phyloP scores from a whole-genome alignment of 306 rosid genomes.

The Quercus alba region DNA sequence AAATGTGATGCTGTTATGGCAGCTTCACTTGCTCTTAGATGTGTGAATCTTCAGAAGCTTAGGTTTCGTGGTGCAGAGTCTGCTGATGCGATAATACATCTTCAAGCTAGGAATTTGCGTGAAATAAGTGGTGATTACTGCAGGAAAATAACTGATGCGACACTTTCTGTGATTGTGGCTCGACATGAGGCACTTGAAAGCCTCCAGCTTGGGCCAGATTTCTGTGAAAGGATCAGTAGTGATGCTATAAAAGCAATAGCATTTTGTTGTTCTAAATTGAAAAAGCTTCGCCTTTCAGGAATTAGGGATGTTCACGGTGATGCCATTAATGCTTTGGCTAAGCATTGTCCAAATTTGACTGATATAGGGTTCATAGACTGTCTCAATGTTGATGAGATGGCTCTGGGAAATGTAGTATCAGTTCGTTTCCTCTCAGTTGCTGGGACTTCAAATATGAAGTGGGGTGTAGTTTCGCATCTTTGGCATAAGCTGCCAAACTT shows the following conservation, averaged over 20 bases:
- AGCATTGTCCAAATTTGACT: slow-evolving; percentile 67
- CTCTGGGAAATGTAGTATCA: slow-evolving; percentile 74
- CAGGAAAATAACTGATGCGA: slow-evolving; percentile 93
- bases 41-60: slow-evolving; percentile 87
- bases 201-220: slow-evolving; percentile 99
- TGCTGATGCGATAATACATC: slow-evolving; percentile 82
- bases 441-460: slow-evolving; percentile 83
- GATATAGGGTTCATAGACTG: slow-evolving; percentile 97
- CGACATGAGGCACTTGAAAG: slow-evolving; percentile 95
- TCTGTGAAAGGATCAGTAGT: slow-evolving; percentile 96
- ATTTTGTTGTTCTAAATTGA: slow-evolving; percentile 73
- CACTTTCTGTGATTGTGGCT: slow-evolving; percentile 92
- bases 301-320: slow-evolving; percentile 81
- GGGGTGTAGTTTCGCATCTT: slow-evolving; percentile 82
- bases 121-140: slow-evolving; percentile 96
- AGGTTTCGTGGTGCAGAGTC: slow-evolving; percentile 98
- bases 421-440: slow-evolving; percentile 86
- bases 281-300: slow-evolving; percentile 84
- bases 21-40: slow-evolving; percentile 76
- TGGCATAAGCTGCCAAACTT: slow-evolving; percentile 90
- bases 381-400: slow-evolving; percentile 75
- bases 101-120: slow-evolving; percentile 73
- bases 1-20: slow-evolving; percentile 84
- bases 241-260: slow-evolving; percentile 94
- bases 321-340: slow-evolving; percentile 74